Evolutionary conservation across 306 rosid species (phyloP), one percentile per base, ranked within the genome.

Genomic region (Albizia julibrissin): DNA sequence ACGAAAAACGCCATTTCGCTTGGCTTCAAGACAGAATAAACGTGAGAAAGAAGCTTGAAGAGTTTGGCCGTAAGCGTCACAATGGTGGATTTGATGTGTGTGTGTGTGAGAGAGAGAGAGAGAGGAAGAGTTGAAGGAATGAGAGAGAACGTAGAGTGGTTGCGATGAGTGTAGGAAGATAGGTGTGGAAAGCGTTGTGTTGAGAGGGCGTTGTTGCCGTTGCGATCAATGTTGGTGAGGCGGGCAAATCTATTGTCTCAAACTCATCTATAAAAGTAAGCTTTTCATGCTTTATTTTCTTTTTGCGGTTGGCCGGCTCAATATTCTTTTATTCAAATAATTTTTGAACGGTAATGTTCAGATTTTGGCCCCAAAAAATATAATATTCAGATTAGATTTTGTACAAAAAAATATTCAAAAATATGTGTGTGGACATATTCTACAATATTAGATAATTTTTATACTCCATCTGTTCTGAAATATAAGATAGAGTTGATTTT

Each of bases 1-100:
- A 92, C 56, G 7, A 96, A 11, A 84, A 96, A 96, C 33, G 84
- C 99, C 99, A 95, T 95, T 27, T 14, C 40, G 62, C 11, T 21
- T 21, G 11, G 29, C 54, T 52, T 61, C 43, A 29, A 24, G 34
- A 43, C 18, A 46, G 43, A 59, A 75, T 18, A 18, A 16, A 12
- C 79, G 8, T 16, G 71, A 21, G 10, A 29, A 15, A 11, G 33
- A n/a, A 40, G 22, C 58, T 43, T 2, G 12, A 22, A 16, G 78
- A 52, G 72, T 33, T 4, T 42, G 69, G 10, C 18, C 43, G 18
- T 26, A 54, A 67, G 24, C 24, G 49, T 44, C 19, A 47, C 54
- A 79, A 50, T 37, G 44, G 50, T 54, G 29, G 37, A 22, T 39
- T 75, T 10, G 33, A 42, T 14, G 47, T 7, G 46, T n/a, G n/a